phyloP scores from a whole-genome alignment of 2,329 filamentous ascomycete genomes.

The Colletotrichum filicis region DNA sequence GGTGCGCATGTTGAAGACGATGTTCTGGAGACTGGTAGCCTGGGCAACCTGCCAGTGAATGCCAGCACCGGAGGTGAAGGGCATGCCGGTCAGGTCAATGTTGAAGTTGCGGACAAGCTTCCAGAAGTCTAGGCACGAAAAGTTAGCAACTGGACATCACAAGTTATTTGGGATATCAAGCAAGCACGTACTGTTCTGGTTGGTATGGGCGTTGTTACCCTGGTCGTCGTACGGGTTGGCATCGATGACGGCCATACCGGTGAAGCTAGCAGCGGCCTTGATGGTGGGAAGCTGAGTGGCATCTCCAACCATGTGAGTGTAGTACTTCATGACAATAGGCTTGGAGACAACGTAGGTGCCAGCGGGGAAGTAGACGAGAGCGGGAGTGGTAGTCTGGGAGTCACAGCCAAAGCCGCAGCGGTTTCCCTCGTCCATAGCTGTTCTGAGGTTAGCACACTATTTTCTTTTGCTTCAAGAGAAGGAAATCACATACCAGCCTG shows the following conservation, averaged over 20 bases:
- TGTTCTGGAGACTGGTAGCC: conserved; percentile 83
- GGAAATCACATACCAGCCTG: conserved; percentile 64
- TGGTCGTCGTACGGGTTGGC: conserved; percentile 81
- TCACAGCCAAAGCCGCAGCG: conserved; percentile 87
- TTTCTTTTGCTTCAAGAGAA: too few species aligned
- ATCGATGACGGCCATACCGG: conserved; percentile 90
- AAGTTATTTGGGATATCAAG: too few species aligned
- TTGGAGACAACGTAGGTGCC: conserved; percentile 86
- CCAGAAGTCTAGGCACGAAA: conserved; percentile 69
- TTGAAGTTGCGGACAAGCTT: conserved; percentile 85
- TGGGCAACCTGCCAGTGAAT: conserved; percentile 92
- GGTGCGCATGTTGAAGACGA: conserved; percentile 81
- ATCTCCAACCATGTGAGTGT: conserved; percentile 93
- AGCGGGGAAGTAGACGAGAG: conserved; percentile 90
- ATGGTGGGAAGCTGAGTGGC: conserved; percentile 76
- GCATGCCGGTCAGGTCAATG: conserved; percentile 78
- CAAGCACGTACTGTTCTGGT: conserved; percentile 64
- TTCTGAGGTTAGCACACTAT: background rate
- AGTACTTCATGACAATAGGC: conserved; percentile 88
- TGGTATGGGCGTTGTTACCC: conserved; percentile 80
- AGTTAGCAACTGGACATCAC: conserved; percentile 44
- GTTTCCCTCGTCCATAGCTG: conserved; percentile 75
- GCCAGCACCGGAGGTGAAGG: conserved; percentile 69
- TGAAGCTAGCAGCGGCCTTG: conserved; percentile 77
- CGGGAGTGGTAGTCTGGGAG: conserved; percentile 84